Evolutionary conservation across 805 yeast genomes (phyloP).

Genomic region (Metschnikowia chrysomelidarum): DNA sequence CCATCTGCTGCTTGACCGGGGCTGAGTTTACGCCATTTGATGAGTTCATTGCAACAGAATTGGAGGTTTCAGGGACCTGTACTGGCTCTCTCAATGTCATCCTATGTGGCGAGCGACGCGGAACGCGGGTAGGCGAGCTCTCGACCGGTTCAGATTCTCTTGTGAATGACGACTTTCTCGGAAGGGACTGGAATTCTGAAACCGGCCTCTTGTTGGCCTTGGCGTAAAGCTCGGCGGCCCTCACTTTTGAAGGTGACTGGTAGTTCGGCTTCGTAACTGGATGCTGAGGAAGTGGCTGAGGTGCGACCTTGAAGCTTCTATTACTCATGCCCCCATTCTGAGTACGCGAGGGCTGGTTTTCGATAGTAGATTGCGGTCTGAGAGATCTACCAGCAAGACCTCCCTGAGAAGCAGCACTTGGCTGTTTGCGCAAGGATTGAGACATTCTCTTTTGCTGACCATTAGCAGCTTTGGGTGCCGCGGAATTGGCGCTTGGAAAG

Average conservation of each 20-base stretch:
- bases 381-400: slow-evolving; percentile 28
- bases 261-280: slow-evolving; percentile 40
- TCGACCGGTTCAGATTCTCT: slow-evolving; percentile 27
- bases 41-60: too few species aligned
- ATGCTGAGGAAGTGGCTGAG: slow-evolving; percentile 36
- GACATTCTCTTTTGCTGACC: slow-evolving; percentile 22
- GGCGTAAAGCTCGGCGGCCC: slow-evolving; percentile 55
- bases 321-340: slow-evolving; percentile 27
- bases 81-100: slow-evolving; percentile 11
- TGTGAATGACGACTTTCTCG: slow-evolving; percentile 56
- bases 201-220: slow-evolving; percentile 46
- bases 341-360: slow-evolving; percentile 3
- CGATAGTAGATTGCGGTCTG: slow-evolving; percentile 33
- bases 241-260: slow-evolving; percentile 37
- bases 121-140: slow-evolving; percentile 1
- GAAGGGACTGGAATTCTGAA: slow-evolving; percentile 40
- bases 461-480: slow-evolving; percentile 8
- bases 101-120: slow-evolving; percentile 7
- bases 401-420: slow-evolving; percentile 17
- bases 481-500: slow-evolving; percentile 10
- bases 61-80: too few species aligned
- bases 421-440: slow-evolving; percentile 28
- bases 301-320: slow-evolving; percentile 25
- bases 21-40: background rate
- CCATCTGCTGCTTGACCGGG: too few species aligned